Evolutionary conservation across 345 rosid species (phyloP).

Genomic region (Acer negundo): DNA sequence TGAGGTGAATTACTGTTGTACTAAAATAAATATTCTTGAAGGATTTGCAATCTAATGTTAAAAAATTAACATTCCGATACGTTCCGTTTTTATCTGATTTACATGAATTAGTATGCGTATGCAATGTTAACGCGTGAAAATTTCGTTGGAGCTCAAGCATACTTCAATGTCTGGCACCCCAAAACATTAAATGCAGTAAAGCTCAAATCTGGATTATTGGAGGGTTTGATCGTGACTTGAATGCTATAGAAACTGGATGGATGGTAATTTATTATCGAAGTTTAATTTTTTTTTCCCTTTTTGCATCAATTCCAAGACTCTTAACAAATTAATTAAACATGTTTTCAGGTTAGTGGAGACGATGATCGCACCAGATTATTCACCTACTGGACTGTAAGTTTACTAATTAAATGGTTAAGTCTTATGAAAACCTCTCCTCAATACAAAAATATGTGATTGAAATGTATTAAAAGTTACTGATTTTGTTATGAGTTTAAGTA

Average conservation of each 20-base stretch:
- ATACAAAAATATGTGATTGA: too few relatives aligned
- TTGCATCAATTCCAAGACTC: background rate
- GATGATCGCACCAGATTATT: conserved; percentile 19
- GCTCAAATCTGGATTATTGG: conserved; percentile 21
- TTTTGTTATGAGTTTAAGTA: too few relatives aligned
- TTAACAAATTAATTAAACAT: background rate
- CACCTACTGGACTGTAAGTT: conserved; percentile 41
- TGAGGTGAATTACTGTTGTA: too few relatives aligned
- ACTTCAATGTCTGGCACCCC: conserved; percentile 33
- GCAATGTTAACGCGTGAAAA: background rate
- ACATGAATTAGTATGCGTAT: conserved; percentile 19
- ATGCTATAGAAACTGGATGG: conserved; percentile 30
- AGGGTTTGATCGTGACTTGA: background rate
- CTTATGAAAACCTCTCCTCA: too few relatives aligned
- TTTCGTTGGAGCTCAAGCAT: conserved; percentile 25
- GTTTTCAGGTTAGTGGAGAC: background rate
- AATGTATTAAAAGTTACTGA: too few relatives aligned
- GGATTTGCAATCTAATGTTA: background rate
- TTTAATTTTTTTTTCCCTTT: background rate
- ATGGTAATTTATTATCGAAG: background rate
- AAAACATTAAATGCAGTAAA: background rate
- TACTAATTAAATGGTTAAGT: too few relatives aligned
- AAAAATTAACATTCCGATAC: background rate
- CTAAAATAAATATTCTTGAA: too few relatives aligned
- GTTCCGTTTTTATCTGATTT: background rate